phyloP scores from a whole-genome alignment of 2,329 filamentous ascomycete genomes.

The Didymella glomerata region DNA sequence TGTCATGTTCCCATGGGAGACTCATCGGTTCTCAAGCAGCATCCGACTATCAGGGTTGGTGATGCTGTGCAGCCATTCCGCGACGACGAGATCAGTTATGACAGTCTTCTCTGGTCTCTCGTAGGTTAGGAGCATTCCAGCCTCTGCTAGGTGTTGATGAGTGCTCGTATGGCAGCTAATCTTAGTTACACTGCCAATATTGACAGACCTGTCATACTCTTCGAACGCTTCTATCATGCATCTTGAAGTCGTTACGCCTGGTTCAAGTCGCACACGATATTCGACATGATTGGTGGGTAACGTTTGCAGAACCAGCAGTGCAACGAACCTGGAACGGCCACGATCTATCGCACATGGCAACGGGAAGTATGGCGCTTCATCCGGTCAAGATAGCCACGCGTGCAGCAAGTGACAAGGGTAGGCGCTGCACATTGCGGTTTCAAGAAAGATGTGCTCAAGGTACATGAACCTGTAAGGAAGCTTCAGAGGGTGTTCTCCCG shows the following conservation, averaged over 20 bases:
- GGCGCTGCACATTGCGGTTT: constrained; percentile 47
- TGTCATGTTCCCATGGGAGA: constrained; percentile 50
- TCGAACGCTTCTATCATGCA: constrained; percentile 25
- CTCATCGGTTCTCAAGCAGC: constrained; percentile 38
- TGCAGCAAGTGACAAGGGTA: constrained; percentile 41
- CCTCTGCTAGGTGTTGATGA: constrained; percentile 6
- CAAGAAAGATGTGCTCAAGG: constrained; percentile 29
- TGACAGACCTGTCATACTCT: constrained; percentile 19
- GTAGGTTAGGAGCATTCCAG: constrained; percentile 31
- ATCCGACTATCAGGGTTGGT: constrained; percentile 51
- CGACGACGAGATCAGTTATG: constrained; percentile 40
- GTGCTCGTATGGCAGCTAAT: constrained; percentile 6
- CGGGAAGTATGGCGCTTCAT: constrained; percentile 37
- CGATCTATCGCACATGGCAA: constrained; percentile 28
- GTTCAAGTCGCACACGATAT: constrained; percentile 35
- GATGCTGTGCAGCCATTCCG: constrained; percentile 45
- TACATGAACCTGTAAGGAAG: constrained; percentile 41
- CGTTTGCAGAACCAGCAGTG: constrained; percentile 24
- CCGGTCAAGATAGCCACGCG: constrained; percentile 27
- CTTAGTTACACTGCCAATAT: constrained; percentile 12
- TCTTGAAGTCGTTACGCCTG: constrained; percentile 39
- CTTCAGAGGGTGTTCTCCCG: constrained; percentile 35
- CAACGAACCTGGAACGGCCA: constrained; percentile 34
- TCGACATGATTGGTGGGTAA: constrained; percentile 35
- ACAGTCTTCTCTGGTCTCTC: constrained; percentile 36